phyloP scores from a whole-genome alignment of 2,329 filamentous ascomycete genomes.

The Aspergillus fischeri region DNA sequence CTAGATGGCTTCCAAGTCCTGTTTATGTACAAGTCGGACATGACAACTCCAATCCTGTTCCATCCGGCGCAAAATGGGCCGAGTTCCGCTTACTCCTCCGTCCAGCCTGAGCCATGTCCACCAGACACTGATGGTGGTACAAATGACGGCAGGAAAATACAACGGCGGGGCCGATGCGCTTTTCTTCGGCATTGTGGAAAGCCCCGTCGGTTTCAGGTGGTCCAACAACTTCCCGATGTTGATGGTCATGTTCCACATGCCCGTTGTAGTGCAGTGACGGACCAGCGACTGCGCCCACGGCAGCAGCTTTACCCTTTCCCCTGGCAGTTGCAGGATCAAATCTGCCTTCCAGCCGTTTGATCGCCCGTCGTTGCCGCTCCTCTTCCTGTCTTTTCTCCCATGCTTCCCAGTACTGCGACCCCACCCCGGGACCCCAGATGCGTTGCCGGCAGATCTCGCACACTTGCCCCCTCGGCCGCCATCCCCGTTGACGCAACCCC shows the following conservation, averaged over 20 bases:
- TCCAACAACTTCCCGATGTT: not conserved
- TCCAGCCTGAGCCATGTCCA: constrained; percentile 21
- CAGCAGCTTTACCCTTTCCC: constrained; percentile 39
- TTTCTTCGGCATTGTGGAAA: constrained; percentile 3
- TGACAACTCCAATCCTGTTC: constrained; percentile 24
- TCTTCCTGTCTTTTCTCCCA: constrained; percentile 63
- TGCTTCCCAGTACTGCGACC: constrained; percentile 70
- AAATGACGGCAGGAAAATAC: constrained; percentile 48
- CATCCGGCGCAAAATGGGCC: constrained; percentile 19
- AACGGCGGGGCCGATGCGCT: constrained; percentile 30
- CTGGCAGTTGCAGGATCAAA: constrained; percentile 25
- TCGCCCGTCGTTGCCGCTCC: constrained; percentile 26
- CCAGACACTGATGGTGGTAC: constrained; percentile 45
- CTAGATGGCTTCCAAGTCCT: not conserved
- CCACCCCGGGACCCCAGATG: constrained; percentile 85
- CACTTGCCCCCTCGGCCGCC: constrained; percentile 79
- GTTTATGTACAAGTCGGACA: constrained; percentile 39
- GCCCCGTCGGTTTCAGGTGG: constrained; percentile 2
- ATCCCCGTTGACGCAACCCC: constrained; percentile 73
- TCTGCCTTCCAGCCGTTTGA: constrained; percentile 25
- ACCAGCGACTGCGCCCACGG: constrained; percentile 13
- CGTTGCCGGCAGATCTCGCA: constrained; percentile 82
- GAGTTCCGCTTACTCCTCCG: constrained; percentile 9
- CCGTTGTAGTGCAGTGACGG: constrained; percentile 13
- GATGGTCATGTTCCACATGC: constrained; percentile 9